Percentiles rank a stretch among this genome's conserved stretches.
Conservation (phyloP, 805 yeast genomes). For the Candida koratica region DNA sequence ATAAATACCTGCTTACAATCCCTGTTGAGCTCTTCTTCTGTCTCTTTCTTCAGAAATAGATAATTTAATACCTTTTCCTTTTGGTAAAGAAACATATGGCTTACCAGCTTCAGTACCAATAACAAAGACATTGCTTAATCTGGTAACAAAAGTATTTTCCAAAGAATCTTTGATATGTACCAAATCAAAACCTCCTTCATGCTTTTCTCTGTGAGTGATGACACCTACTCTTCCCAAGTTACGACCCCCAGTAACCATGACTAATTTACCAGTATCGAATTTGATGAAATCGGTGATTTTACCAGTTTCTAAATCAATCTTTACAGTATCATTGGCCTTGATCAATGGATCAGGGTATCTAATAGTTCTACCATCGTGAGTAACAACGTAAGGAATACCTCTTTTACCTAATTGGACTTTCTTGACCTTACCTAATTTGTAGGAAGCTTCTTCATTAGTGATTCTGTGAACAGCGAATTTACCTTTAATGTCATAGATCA, state of each 20-base stretch:
- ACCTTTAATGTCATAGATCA: slow-evolving; percentile 97
- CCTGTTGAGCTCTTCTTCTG: slow-evolving; percentile 41
- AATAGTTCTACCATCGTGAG: slow-evolving; percentile 99
- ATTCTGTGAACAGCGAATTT: slow-evolving; percentile 99
- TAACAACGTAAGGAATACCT: slow-evolving; percentile 97
- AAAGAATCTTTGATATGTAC: slow-evolving; percentile 41
- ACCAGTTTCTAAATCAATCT: slow-evolving; percentile 94
- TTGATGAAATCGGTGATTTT: slow-evolving; percentile 60
- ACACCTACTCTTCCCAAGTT: slow-evolving; percentile 44
- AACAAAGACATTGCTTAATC: slow-evolving; percentile 40
- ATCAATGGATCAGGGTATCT: slow-evolving; percentile 98
- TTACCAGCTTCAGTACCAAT: slow-evolving; percentile 41
- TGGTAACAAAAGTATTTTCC: slow-evolving; percentile 41
- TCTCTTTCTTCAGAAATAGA: slow-evolving; percentile 43
- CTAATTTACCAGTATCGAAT: slow-evolving; percentile 39
- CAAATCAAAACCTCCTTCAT: slow-evolving; percentile 43
- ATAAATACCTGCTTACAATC: slow-evolving; percentile 11
- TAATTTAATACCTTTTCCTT: slow-evolving; percentile 43
- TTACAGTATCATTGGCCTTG: slow-evolving; percentile 97
- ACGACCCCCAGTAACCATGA: slow-evolving; percentile 43
- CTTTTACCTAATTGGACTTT: slow-evolving; percentile 97
- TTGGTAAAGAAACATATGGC: slow-evolving; percentile 40
- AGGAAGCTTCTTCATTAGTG: slow-evolving; percentile 96
- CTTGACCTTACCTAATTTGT: slow-evolving; percentile 98
- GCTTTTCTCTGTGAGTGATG: slow-evolving; percentile 40